phyloP scores from a whole-genome alignment of 108 stramenopile genomes.

The Nitzschia putrida region DNA sequence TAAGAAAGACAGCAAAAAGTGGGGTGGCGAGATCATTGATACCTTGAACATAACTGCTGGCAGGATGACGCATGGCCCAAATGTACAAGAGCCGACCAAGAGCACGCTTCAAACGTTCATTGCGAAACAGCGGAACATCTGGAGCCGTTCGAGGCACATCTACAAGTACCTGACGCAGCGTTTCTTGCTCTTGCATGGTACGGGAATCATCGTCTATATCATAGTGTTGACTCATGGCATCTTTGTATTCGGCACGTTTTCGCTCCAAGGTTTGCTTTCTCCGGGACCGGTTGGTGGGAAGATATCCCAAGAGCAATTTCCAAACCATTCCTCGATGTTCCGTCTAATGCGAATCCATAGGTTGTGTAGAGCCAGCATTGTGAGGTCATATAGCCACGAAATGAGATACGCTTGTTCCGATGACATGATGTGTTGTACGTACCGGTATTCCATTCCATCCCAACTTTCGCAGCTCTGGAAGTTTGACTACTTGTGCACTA shows the following conservation, averaged over 20 bases:
- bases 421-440: constrained; percentile 15
- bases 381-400: not conserved
- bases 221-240: constrained; percentile 82
- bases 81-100: constrained; percentile 91
- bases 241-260: constrained; percentile 80
- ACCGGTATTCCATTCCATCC: constrained; percentile 86
- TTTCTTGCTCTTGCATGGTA: constrained; percentile 91
- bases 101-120: constrained; percentile 80
- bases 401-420: not conserved
- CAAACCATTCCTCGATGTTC: constrained; percentile 67
- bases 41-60: constrained; percentile 95
- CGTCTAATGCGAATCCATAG: constrained; percentile 6
- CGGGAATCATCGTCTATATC: constrained; percentile 81
- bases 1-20: constrained; percentile 87
- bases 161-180: constrained; percentile 93
- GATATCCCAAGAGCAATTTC: constrained; percentile 81
- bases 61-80: constrained; percentile 98
- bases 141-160: constrained; percentile 97
- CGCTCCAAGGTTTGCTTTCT: constrained; percentile 58
- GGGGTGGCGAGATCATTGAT: constrained; percentile 98
- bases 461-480: constrained; percentile 66
- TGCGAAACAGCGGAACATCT: constrained; percentile 90
- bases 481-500: constrained; percentile 46
- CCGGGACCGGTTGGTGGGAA: constrained; percentile 73
- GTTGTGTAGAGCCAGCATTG: not conserved